These are phyloP conservation scores for Onygena corvina DNA, from an alignment of 2,329 filamentous ascomycete genomes.

Conservation along the genomic window DNA sequence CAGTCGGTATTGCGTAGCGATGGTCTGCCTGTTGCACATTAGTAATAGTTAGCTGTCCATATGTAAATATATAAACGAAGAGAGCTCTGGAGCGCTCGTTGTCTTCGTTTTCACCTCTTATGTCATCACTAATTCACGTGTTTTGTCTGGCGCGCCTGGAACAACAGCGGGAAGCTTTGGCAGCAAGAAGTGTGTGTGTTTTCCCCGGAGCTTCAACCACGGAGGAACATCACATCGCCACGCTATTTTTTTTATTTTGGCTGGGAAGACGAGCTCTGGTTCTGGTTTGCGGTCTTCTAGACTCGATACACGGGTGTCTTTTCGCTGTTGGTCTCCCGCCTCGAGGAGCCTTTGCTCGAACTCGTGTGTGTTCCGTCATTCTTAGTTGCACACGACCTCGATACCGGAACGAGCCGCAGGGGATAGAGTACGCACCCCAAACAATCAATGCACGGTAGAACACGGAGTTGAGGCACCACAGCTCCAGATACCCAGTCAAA, in stretches of 20 bases:
- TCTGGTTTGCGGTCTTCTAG: not conserved
- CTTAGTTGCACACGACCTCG: conserved; percentile 4
- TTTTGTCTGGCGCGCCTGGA: not conserved
- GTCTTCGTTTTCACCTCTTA: not conserved
- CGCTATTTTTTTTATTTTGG: too few relatives aligned
- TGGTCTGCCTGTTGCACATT: not conserved
- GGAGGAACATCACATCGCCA: conserved; percentile 1
- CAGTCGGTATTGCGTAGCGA: not conserved
- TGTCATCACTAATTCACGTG: not conserved
- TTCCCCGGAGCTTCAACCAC: not conserved
- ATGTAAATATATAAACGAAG: too few relatives aligned
- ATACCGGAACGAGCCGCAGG: not conserved
- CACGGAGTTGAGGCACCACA: not conserved
- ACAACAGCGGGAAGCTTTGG: conserved; percentile 2
- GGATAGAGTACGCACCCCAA: too few relatives aligned
- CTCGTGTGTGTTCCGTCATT: not conserved
- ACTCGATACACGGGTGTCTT: not conserved
- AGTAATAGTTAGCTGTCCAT: not conserved
- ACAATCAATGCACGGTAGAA: not conserved
- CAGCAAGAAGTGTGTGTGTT: too few relatives aligned
- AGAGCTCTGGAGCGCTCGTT: not conserved
- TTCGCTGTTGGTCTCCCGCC: not conserved
- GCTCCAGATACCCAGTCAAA: too few relatives aligned
- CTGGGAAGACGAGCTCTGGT: not conserved
- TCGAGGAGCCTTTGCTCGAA: not conserved